Base-by-base conservation (phyloP, 306 rosid genomes). In the Castanea sativa region DNA sequence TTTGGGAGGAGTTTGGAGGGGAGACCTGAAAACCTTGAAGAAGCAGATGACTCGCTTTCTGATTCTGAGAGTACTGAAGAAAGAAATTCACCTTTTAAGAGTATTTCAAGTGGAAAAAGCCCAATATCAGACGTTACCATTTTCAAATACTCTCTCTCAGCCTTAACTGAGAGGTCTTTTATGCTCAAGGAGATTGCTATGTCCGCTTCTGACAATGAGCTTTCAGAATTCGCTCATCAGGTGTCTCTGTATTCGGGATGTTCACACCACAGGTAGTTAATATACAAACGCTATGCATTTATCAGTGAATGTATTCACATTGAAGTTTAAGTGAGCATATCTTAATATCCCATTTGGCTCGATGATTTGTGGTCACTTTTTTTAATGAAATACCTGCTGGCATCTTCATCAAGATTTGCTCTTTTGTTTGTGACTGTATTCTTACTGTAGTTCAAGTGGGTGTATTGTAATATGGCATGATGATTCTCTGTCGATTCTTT, bases 181-280 rank as follows among this genome's bases (percentile, higher is more conserved):
- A 82, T 95, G 88, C 99, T 95, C 80, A 95, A 89, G 90, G 97
- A 95, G 83, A 91, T 95, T 82, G 92, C 91, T 64, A 51, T 76
- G 79, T 81, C 84, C 52, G 85, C 87, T 63, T 85, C 97, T 32
- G 85, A 84, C 69, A 88, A 78, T 76, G 97, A 91, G 73, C 88
- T 95, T 83, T 81, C 74, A 15, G 88, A 85, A 76, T 87, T 95
- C 69, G 91, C 99, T 14, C 76, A 79, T 78, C 91, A 85, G 20
- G 93, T 95, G 77, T 91, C 99, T 60, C 80, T 78, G 71, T 91
- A 91, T 83, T 88, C 97, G 16, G 99, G 99, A 81, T 95, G 99
- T 80, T 87, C 91, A 71, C 99, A 95, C 80, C 97, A 90, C 78
- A 87, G 97, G 99, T 95, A 84, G 82, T 95, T 84, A 82, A 77